Evolutionary conservation across 768 basidiomycete species (phyloP), one percentile per base, ranked within the genome.

Genomic region (Lactarius akahatsu): DNA sequence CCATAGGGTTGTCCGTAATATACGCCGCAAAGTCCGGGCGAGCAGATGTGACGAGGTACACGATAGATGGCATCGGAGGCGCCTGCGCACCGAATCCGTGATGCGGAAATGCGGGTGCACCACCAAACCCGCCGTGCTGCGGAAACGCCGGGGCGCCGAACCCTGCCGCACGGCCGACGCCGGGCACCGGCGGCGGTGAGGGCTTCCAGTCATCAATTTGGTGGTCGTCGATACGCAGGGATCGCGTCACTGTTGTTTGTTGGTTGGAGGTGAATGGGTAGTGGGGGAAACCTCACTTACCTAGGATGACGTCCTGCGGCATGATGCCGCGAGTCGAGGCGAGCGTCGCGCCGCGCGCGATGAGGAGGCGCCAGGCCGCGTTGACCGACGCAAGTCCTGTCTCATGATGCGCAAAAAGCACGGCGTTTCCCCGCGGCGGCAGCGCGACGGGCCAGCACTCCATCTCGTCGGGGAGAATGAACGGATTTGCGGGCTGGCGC

Each of bases 1-100:
- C 68, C 70, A 69, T 66, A 10, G 68, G 68, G 32, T 69, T 59
- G 40, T 71, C 70, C 20, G 70, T 71, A 38, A 70, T 54, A 41
- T 71, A 66, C 26, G 68, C 50, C 18, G 18, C 13, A 28, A 66
- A 57, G 23, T 64, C 70, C 11, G 61, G 43, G 47, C 57, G 47
- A 11, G 54, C 41, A 4, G 70, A 71, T 2, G 70, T 71, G 52
- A 71, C 50, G 23, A 71, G 68, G 47, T 69, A 71, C 9, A 71
- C 65, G 18, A 71, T 50, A 1, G 64, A 58, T 28, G 70, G 70
- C 9, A 66, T 7, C 11, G 40, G 30, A 20, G 23, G 62, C 6
- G 26, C 45, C 13, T 62, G 57, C 3, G 55, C 57, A 13, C 43
- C 36, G 41, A 69, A 54, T 26, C 57, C 65, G 16, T 59, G 68